Evolutionary conservation across 106 monocot species (phyloP).

Genomic region (Dendrobium nobile): DNA sequence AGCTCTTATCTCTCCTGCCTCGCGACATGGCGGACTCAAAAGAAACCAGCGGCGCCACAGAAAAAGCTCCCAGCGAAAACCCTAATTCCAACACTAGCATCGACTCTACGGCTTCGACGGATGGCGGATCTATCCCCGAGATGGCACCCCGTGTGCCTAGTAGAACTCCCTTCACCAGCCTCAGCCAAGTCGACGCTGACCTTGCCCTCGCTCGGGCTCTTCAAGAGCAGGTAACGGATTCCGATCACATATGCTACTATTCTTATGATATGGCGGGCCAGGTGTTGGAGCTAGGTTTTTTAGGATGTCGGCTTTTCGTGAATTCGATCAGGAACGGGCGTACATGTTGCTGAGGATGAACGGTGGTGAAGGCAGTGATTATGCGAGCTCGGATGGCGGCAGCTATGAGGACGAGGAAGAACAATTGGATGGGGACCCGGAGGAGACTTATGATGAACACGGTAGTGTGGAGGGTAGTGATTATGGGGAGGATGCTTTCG

Average conservation of each 20-base stretch:
- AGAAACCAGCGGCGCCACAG: slow-evolving; percentile 28
- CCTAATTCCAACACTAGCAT: slow-evolving; percentile 20
- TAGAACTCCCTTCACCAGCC: slow-evolving; percentile 77
- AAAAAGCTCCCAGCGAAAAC: slow-evolving; percentile 19
- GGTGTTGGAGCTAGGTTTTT: slow-evolving; percentile 4
- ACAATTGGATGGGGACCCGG: slow-evolving; percentile 23
- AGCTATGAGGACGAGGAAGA: slow-evolving; percentile 44
- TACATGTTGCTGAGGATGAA: slow-evolving; percentile 88
- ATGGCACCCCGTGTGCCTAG: slow-evolving; percentile 10
- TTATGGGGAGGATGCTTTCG: slow-evolving; percentile 78
- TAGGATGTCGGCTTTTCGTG: not conserved
- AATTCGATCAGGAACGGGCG: slow-evolving; percentile 71
- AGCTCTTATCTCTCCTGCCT: not conserved
- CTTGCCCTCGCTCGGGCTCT: slow-evolving; percentile 81
- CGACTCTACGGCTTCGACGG: not conserved
- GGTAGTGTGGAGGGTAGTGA: slow-evolving; percentile 47
- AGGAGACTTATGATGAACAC: slow-evolving; percentile 10
- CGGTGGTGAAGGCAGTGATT: slow-evolving; percentile 28
- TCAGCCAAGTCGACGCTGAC: slow-evolving; percentile 94
- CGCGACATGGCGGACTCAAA: slow-evolving; percentile 22
- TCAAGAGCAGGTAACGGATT: slow-evolving; percentile 73
- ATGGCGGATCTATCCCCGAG: slow-evolving; percentile 6
- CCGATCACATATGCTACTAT: not conserved
- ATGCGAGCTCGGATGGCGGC: slow-evolving; percentile 35
- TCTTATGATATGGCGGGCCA: not conserved